phyloP scores from a whole-genome alignment of 2,329 filamentous ascomycete species.

The Diplodia mutila region DNA sequence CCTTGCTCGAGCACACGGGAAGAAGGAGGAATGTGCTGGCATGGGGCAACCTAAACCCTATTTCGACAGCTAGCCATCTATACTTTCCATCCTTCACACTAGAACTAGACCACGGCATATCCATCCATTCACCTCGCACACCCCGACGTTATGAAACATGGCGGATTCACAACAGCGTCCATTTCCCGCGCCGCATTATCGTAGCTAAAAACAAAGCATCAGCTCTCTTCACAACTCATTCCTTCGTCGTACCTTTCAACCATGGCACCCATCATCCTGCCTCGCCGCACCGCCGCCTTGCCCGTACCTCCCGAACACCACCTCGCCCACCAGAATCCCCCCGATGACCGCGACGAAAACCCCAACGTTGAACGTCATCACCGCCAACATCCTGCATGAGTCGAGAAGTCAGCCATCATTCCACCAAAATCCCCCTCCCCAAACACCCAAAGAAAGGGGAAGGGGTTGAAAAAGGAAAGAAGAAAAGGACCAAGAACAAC shows the following conservation, averaged over 20 bases:
- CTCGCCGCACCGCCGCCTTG: slow-evolving; percentile 28
- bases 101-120: background rate
- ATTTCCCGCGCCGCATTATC: background rate
- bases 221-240: background rate
- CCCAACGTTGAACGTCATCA: slow-evolving; percentile 40
- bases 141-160: background rate
- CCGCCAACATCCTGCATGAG: slow-evolving; percentile 35
- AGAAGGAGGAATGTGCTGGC: background rate
- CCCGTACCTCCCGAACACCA: slow-evolving; percentile 37
- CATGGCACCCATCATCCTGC: slow-evolving; percentile 37
- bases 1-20: background rate
- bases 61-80: background rate
- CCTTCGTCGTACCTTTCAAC: slow-evolving; percentile 25
- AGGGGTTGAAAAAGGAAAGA: background rate
- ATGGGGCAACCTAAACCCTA: background rate
- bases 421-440: too few species aligned
- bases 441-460: too few species aligned
- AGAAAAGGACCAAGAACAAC: background rate
- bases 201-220: background rate
- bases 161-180: background rate
- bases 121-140: too few species aligned
- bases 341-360: slow-evolving; percentile 38
- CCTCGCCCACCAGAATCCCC: slow-evolving; percentile 36
- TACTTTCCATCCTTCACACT: background rate
- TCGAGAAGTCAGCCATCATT: background rate